Conservation (phyloP, 352 stramenopile species). For the Phytophthora pluvialis region DNA sequence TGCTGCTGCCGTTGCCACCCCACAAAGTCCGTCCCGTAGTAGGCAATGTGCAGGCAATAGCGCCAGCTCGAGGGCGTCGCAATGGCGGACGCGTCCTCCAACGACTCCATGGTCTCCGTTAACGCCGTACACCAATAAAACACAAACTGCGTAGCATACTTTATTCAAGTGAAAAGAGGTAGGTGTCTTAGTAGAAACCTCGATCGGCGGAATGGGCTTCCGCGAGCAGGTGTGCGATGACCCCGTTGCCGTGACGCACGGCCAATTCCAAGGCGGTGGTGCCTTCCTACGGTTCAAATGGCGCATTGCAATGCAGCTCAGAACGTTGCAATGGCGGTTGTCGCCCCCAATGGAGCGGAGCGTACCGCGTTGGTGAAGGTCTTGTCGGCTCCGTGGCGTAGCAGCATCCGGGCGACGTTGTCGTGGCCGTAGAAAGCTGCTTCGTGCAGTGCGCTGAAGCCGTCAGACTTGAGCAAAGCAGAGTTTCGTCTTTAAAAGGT, state of each 20-base stretch:
- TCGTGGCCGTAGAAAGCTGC: conserved; percentile 67
- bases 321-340: conserved; percentile 1
- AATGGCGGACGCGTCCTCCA: background rate
- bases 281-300: conserved; percentile 47
- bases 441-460: conserved; percentile 74
- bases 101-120: conserved; percentile 16
- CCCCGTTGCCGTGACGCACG: conserved; percentile 67
- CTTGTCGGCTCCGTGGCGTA: conserved; percentile 65
- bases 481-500: too few relatives aligned
- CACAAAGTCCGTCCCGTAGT: conserved; percentile 76
- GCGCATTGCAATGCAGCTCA: background rate
- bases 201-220: conserved; percentile 57
- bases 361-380: conserved; percentile 56
- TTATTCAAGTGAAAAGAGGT: conserved; percentile 27
- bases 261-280: conserved; percentile 69
- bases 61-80: conserved; percentile 38
- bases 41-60: conserved; percentile 80
- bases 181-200: conserved; percentile 61
- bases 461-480: conserved; percentile 54
- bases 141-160: conserved; percentile 25
- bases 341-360: background rate
- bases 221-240: conserved; percentile 64
- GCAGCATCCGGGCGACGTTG: conserved; percentile 63
- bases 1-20: conserved; percentile 88
- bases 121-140: conserved; percentile 14